Conservation (phyloP, 768 basidiomycete species). For the Mycena amicta region DNA sequence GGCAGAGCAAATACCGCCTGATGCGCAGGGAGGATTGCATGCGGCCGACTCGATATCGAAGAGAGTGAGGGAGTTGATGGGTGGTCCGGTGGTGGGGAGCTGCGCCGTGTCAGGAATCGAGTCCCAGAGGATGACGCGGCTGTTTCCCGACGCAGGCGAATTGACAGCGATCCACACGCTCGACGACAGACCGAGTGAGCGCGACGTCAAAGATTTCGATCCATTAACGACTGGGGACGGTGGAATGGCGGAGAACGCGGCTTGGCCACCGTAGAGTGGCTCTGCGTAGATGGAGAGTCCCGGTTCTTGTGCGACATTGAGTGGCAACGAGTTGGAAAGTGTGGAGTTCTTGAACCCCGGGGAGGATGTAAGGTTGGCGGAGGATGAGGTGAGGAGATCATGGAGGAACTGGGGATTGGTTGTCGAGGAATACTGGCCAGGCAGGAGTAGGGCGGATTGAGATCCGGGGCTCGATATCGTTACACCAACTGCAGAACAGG, state of each 20-base stretch:
- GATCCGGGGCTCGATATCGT: conserved; percentile 53
- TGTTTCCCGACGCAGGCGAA: conserved; percentile 36
- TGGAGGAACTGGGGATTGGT: conserved; percentile 63
- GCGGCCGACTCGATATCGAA: conserved; percentile 53
- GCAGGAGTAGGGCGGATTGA: conserved; percentile 53
- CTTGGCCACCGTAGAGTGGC: conserved; percentile 55
- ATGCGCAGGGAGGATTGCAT: conserved; percentile 72
- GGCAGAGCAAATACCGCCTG: conserved; percentile 62
- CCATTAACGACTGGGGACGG: conserved; percentile 39
- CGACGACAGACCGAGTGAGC: conserved; percentile 57
- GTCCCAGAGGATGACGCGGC: conserved; percentile 61
- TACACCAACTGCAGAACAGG: conserved; percentile 51
- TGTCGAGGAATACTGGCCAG: conserved; percentile 63
- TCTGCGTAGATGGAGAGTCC: conserved; percentile 57
- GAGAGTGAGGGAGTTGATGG: conserved; percentile 40
- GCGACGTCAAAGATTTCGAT: conserved; percentile 44
- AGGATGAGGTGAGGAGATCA: conserved; percentile 54
- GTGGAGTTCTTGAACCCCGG: conserved; percentile 57
- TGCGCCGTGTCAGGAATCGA: conserved; percentile 62
- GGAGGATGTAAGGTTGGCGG: conserved; percentile 50
- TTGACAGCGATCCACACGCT: conserved; percentile 59
- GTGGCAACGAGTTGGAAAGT: conserved; percentile 47
- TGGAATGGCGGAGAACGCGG: conserved; percentile 51
- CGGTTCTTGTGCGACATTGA: conserved; percentile 56
- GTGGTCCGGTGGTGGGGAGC: conserved; percentile 35